Base-by-base conservation (phyloP, 495 filamentous ascomycete species). In the Chaetomium fimeti region DNA sequence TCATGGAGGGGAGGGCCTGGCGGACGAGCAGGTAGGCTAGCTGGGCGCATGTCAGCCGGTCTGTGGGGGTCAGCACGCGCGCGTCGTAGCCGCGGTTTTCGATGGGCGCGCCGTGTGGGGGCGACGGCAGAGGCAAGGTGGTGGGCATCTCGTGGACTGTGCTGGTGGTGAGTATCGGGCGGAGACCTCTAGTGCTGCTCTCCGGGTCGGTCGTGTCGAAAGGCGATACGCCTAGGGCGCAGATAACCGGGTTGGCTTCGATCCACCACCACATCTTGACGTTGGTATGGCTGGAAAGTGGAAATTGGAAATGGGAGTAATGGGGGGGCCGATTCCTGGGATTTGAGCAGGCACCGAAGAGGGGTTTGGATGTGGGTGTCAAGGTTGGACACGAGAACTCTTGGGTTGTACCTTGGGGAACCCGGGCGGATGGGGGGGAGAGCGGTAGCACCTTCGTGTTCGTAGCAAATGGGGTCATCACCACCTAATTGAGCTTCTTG, bases 21-120 rank as follows among this genome's bases (percentile, higher is more conserved):
- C 77, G 47, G 52, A 74, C 38, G 61, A 78, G 71, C 18, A 81
- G 69, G 63, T 80, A 79, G 25, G 77, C 72, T 16, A 76, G 59
- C 56, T 81, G 79, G 54, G 73, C 68, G 22, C 62, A 54, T 5
- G 75, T 78, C 49, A 80, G 68, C 38, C 60, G 67, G 1, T 57
- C 61, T 13, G 72, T 80, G 5, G 79, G 76, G 11, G 63, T 60
- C 25, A 32, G 52, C 29, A 70, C 49, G 22, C 43, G 24, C 48
- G 63, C 28, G 59, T 64, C 48, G 45, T 40, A 22, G 64, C 53
- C 51, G 54, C 56, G 22, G 32, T 11, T 36, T 36, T 5, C 6
- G 52, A 12, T 57, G 40, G 55, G 36, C 3, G 45, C 40, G 38
- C 43, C 55, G 57, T 16, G 60, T 20, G 28, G 36, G 48, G 9